Conservation (phyloP, 805 yeast species). For the Myxozyma neglecta region DNA sequence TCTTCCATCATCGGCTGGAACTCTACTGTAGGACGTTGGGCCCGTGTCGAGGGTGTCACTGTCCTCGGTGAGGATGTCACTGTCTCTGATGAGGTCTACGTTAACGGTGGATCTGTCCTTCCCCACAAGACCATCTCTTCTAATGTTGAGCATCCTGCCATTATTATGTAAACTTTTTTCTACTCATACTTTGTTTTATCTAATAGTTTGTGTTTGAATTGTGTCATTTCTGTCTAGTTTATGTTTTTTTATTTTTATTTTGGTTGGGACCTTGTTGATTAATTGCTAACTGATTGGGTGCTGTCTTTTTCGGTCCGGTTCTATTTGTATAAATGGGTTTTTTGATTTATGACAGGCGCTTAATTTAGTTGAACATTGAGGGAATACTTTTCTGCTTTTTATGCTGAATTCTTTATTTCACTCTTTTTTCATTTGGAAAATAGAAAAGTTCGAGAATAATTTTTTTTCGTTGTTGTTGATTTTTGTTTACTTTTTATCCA, state of each 20-base stretch:
- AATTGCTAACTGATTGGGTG: slow-evolving; percentile 4
- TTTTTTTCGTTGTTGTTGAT: not conserved
- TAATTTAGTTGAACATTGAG: not conserved
- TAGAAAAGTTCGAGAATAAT: not conserved
- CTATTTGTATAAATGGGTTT: slow-evolving; percentile 5
- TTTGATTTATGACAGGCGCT: slow-evolving; percentile 11
- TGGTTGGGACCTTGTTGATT: slow-evolving; percentile 2
- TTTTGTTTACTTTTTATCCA: not conserved
- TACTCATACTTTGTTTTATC: not conserved
- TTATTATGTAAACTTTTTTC: slow-evolving; percentile 71
- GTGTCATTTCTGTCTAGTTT: not conserved
- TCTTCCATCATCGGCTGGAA: slow-evolving; percentile 99
- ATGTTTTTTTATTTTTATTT: not conserved
- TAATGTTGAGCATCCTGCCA: slow-evolving; percentile 96
- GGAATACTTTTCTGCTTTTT: not conserved
- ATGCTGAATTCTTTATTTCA: not conserved
- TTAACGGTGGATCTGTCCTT: slow-evolving; percentile 98
- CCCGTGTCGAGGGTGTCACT: slow-evolving; percentile 95
- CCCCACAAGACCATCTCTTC: slow-evolving; percentile 97
- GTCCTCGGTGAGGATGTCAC: slow-evolving; percentile 99
- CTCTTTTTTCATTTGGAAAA: not conserved
- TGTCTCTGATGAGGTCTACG: slow-evolving; percentile 96
- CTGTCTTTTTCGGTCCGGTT: slow-evolving; percentile 3
- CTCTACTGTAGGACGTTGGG: slow-evolving; percentile 98
- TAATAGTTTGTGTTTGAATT: not conserved